Base-by-base conservation (phyloP, 1,139 yeast genomes). In the Diutina sp. region DNA sequence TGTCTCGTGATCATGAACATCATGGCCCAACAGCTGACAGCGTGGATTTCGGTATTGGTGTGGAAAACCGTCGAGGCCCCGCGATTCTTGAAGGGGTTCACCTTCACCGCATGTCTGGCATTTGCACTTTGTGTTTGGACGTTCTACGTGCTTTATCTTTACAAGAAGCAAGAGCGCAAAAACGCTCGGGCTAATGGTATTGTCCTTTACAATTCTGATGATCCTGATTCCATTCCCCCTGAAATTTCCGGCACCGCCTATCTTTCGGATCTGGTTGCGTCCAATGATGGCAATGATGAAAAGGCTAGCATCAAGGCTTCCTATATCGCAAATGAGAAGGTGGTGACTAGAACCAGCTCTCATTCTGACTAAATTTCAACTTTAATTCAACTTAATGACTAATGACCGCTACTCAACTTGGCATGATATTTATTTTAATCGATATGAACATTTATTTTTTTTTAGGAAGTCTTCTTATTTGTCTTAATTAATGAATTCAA, bases 161-260 rank as follows among this genome's bases (percentile, higher is more conserved):
- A 83, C 70, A 84, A 84, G 67, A 74, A 74, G 55, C 79, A 82
- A 57, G 89, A 84, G 64, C 73, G 76, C 58, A 67, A 66, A 55
- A 64, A 73, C 58, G 85, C 87, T 12, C 67, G 68, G 55, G 76
- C 72, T 30, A 80, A 83, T 60, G 85, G 85, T 41, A 79, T 81
- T 58, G 70, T 74, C 41, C 58, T 80, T 25, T 79, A 72, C 64
- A 76, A 79, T 61, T 76, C 83, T 62, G 8, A 50, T 59, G 29
- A 52, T 54, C 58, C 61, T 5, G 61, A 58, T 18, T 30, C 53
- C 44, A 50, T 50, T 12, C 41, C 41, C 14, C 41, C 41, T 35
- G 41, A 35, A 35, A 12, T 35, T 2, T 35, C 41, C 41, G 41
- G 41, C 14, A 12, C 41, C 41, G 41, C 41, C 41, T 35, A 35